phyloP scores from a whole-genome alignment of 1,284 basidiomycete species.

The Macrocystidia cucumis region DNA sequence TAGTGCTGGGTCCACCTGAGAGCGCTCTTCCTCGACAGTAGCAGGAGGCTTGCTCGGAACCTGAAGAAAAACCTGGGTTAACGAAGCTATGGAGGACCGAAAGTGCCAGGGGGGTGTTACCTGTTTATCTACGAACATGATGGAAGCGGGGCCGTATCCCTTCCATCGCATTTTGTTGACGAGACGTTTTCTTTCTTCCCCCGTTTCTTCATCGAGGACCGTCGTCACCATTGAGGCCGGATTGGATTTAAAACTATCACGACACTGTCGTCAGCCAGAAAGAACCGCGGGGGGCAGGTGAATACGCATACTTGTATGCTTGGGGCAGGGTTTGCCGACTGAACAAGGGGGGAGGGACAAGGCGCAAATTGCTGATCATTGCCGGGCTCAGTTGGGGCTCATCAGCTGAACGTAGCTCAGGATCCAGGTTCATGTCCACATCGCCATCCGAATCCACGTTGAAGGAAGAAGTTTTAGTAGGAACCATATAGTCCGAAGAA shows the following conservation, averaged over 20 bases:
- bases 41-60: constrained; percentile 61
- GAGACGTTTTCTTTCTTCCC: constrained; percentile 73
- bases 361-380: constrained; percentile 50
- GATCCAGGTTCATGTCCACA: constrained; percentile 26
- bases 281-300: background rate
- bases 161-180: constrained; percentile 79
- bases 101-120: constrained; percentile 25
- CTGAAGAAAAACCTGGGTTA: constrained; percentile 20
- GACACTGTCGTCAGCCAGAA: background rate
- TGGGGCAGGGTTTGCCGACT: constrained; percentile 72
- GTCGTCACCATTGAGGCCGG: constrained; percentile 63
- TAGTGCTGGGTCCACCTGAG: constrained; percentile 51
- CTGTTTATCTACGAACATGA: constrained; percentile 56
- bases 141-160: constrained; percentile 63
- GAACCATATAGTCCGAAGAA: constrained; percentile 49
- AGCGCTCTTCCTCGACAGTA: constrained; percentile 45
- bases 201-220: constrained; percentile 62
- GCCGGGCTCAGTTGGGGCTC: constrained; percentile 23
- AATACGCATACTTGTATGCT: constrained; percentile 58
- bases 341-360: constrained; percentile 82
- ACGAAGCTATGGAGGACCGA: background rate
- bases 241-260: constrained; percentile 66
- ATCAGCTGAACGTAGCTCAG: constrained; percentile 22
- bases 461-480: constrained; percentile 12
- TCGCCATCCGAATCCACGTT: constrained; percentile 13